Percentiles rank a stretch among this genome's conserved stretches.
phyloP scores from a whole-genome alignment of 2,329 filamentous ascomycete genomes.

The Karstenula rhodostoma region DNA sequence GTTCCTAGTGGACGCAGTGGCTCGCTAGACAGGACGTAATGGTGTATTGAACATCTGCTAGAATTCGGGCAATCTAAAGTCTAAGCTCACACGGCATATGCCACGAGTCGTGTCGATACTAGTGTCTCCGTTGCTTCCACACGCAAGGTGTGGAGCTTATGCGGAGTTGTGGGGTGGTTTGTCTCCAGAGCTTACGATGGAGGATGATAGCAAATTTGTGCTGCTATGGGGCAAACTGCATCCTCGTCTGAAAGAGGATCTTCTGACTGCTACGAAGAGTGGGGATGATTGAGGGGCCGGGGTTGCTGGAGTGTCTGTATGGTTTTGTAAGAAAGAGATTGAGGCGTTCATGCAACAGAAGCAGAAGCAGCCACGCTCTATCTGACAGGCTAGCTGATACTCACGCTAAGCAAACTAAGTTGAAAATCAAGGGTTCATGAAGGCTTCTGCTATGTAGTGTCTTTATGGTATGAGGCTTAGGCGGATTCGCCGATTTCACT shows the following conservation, averaged over 20 bases:
- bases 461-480: too few species aligned
- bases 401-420: too few species aligned
- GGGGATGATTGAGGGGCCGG: conserved; percentile 51
- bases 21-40: conserved; percentile 13
- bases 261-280: conserved; percentile 35
- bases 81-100: not conserved
- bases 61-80: conserved; percentile 45
- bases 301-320: conserved; percentile 51
- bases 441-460: too few species aligned
- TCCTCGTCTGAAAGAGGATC: conserved; percentile 16
- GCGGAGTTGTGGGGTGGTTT: conserved; percentile 23
- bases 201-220: conserved; percentile 47
- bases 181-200: conserved; percentile 12
- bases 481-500: too few species aligned
- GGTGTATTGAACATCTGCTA: conserved; percentile 22
- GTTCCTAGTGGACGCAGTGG: conserved; percentile 22
- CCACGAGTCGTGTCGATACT: not conserved
- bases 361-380: too few species aligned
- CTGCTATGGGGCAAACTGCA: conserved; percentile 56
- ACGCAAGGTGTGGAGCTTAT: conserved; percentile 22
- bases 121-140: conserved; percentile 18
- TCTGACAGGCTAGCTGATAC: too few species aligned
- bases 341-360: conserved; percentile 5
- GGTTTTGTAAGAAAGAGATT: conserved; percentile 50
- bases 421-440: too few species aligned